Evolutionary conservation across 1,284 basidiomycete genomes (phyloP).

Genomic region (Naganishia cerealis): DNA sequence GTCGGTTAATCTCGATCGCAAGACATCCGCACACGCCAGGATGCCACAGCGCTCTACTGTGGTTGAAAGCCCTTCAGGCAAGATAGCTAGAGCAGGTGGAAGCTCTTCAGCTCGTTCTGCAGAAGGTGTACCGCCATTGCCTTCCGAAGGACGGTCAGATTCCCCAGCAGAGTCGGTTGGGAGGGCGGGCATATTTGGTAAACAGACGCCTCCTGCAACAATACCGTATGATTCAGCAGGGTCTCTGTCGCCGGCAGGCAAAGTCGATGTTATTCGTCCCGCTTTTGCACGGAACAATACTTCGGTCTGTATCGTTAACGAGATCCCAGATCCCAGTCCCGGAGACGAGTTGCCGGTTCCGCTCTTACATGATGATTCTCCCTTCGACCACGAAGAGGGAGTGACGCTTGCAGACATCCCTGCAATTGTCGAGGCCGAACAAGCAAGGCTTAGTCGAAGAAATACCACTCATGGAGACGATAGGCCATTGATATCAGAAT

Average conservation of each 20-base stretch:
- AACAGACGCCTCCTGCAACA: slow-evolving; percentile 3
- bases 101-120: slow-evolving; percentile 12
- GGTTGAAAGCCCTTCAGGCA: slow-evolving; percentile 90
- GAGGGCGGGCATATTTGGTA: not conserved
- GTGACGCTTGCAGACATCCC: slow-evolving; percentile 97
- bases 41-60: slow-evolving; percentile 92
- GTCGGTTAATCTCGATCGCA: slow-evolving; percentile 85
- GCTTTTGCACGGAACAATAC: slow-evolving; percentile 77
- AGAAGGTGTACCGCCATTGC: slow-evolving; percentile 22
- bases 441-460: slow-evolving; percentile 79
- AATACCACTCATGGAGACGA: slow-evolving; percentile 72
- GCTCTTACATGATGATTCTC: slow-evolving; percentile 35
- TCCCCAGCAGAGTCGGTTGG: slow-evolving; percentile 16
- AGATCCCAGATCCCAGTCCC: slow-evolving; percentile 62
- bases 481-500: slow-evolving; percentile 77
- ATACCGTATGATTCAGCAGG: not conserved
- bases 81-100: slow-evolving; percentile 59
- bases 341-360: slow-evolving; percentile 35
- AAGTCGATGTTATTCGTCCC: slow-evolving; percentile 64
- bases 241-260: slow-evolving; percentile 21
- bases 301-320: slow-evolving; percentile 84
- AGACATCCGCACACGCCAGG: slow-evolving; percentile 80
- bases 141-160: slow-evolving; percentile 14
- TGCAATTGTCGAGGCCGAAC: slow-evolving; percentile 84
- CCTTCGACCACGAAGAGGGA: slow-evolving; percentile 61